Conservation (phyloP, 495 filamentous ascomycete species). For the Achaetomiella virescens region DNA sequence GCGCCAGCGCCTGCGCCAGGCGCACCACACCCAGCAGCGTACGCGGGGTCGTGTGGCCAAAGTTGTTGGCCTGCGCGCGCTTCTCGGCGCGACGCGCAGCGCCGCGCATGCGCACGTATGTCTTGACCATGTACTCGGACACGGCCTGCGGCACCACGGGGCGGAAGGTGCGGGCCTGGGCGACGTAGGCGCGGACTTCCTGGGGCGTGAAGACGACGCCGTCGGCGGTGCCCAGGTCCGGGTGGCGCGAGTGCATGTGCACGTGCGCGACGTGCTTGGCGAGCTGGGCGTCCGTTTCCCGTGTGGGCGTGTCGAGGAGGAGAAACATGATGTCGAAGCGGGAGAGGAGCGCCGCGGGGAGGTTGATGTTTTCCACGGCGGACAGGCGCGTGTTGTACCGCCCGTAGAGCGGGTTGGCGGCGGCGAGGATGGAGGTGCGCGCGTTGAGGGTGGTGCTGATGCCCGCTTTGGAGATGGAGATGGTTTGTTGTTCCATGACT, state of each 20-base stretch:
- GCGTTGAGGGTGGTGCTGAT: slow-evolving; percentile 96
- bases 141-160: slow-evolving; percentile 76
- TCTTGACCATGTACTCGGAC: slow-evolving; percentile 92
- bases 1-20: slow-evolving; percentile 90
- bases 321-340: slow-evolving; percentile 97
- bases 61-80: slow-evolving; percentile 56
- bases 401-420: slow-evolving; percentile 94
- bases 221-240: slow-evolving; percentile 56
- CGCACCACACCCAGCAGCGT: slow-evolving; percentile 89
- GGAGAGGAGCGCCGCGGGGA: slow-evolving; percentile 89
- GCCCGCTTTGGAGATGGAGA: slow-evolving; percentile 96
- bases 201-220: slow-evolving; percentile 72
- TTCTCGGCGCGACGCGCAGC: slow-evolving; percentile 84
- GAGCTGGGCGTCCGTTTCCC: slow-evolving; percentile 86
- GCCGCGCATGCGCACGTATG: slow-evolving; percentile 87
- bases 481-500: slow-evolving; percentile 99
- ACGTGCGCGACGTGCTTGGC: slow-evolving; percentile 93
- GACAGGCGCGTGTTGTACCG: slow-evolving; percentile 96
- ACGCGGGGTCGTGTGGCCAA: slow-evolving; percentile 87
- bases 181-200: slow-evolving; percentile 93
- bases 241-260: slow-evolving; percentile 94
- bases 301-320: slow-evolving; percentile 84
- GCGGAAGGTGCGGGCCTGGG: slow-evolving; percentile 81
- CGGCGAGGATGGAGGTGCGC: slow-evolving; percentile 93
- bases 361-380: slow-evolving; percentile 97